Percentiles rank a stretch among this genome's conserved stretches.
Evolutionary conservation across 768 basidiomycete genomes (phyloP).

Genomic region (Collybiopsis confluens): DNA sequence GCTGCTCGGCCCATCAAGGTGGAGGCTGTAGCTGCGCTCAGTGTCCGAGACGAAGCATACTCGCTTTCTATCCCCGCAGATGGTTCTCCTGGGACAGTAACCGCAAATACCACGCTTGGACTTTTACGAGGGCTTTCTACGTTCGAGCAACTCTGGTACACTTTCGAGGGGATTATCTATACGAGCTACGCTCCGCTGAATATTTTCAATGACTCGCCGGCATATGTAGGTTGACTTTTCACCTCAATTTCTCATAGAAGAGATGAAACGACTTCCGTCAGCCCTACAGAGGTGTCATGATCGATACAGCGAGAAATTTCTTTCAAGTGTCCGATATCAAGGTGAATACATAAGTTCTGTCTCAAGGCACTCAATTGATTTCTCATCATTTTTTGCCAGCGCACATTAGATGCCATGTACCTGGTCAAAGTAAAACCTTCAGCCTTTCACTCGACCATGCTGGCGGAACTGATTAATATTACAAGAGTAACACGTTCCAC

Average conservation of each 20-base stretch:
- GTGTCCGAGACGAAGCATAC: constrained; percentile 57
- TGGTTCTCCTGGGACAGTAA: constrained; percentile 50
- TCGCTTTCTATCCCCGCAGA: constrained; percentile 48
- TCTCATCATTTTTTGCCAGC: constrained; percentile 50
- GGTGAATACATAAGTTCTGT: constrained; percentile 4
- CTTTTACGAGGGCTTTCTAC: constrained; percentile 73
- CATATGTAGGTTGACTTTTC: constrained; percentile 44
- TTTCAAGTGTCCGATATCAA: constrained; percentile 1
- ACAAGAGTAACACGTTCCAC: constrained; percentile 69
- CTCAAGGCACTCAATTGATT: constrained; percentile 42
- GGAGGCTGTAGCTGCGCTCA: constrained; percentile 48
- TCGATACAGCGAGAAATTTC: constrained; percentile 51
- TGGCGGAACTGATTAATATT: neutral
- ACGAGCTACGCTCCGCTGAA: constrained; percentile 50
- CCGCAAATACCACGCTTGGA: constrained; percentile 62
- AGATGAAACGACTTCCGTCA: too few species aligned
- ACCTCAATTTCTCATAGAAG: neutral
- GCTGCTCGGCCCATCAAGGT: constrained; percentile 40
- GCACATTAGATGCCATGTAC: constrained; percentile 74
- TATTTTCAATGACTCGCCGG: constrained; percentile 56
- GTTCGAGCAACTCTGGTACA: constrained; percentile 69
- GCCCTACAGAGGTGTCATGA: constrained; percentile 75
- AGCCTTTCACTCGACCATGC: too few species aligned
- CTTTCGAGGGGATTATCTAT: constrained; percentile 42
- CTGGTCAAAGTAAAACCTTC: constrained; percentile 61